These are phyloP conservation scores for Thielaviopsis cerberus DNA, from an alignment of 2,329 filamentous ascomycete species.

Conservation along the genomic window DNA sequence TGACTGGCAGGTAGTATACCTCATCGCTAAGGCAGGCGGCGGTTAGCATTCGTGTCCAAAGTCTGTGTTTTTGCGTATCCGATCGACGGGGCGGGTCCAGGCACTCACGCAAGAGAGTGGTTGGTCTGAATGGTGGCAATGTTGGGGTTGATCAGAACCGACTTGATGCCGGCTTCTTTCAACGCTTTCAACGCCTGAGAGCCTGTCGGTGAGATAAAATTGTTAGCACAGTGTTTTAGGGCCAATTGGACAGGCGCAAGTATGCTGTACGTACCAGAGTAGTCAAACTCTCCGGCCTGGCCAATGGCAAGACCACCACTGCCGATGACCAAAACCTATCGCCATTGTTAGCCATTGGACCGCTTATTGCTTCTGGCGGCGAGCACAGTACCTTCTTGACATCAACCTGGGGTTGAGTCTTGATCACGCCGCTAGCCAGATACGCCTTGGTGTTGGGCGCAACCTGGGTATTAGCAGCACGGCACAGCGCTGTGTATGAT, in stretches of 20 bases:
- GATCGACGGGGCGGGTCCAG: background rate
- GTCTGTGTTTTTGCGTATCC: background rate
- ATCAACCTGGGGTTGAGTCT: constrained; percentile 60
- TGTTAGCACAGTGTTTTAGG: constrained; percentile 9
- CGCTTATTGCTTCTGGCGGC: background rate
- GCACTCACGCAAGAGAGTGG: constrained; percentile 53
- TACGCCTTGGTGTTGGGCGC: constrained; percentile 74
- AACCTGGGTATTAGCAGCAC: constrained; percentile 34
- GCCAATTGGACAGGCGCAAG: background rate
- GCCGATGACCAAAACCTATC: constrained; percentile 68
- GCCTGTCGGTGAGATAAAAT: constrained; percentile 31
- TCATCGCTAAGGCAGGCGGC: constrained; percentile 40
- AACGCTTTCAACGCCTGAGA: constrained; percentile 92
- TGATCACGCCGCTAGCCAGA: constrained; percentile 70
- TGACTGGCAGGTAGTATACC: constrained; percentile 95
- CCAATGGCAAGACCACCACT: constrained; percentile 91
- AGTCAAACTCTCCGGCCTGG: constrained; percentile 95
- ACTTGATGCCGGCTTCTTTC: constrained; percentile 81
- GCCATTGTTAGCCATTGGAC: background rate
- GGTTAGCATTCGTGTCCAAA: background rate
- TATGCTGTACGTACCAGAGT: constrained; percentile 54
- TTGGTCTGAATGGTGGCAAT: constrained; percentile 97
- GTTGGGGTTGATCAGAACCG: constrained; percentile 91
- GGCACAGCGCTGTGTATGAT: constrained; percentile 26
- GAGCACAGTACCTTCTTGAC: constrained; percentile 53